These are phyloP conservation scores for Saccharomyces hybrid DNA, from an alignment of 1,139 yeast genomes.

Conservation along the genomic window DNA sequence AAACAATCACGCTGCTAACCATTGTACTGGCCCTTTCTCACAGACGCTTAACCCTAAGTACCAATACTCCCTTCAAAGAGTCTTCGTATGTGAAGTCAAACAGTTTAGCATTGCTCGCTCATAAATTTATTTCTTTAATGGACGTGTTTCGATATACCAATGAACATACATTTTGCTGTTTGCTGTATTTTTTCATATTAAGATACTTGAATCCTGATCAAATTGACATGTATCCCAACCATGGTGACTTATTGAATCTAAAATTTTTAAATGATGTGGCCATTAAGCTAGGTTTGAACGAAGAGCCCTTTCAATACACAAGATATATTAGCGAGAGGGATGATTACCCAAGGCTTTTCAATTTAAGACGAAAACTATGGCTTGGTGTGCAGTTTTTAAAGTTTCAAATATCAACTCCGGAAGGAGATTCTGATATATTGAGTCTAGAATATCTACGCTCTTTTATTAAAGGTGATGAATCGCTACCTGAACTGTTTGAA, in stretches of 20 bases:
- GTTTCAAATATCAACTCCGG: constrained; percentile 10
- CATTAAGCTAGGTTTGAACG: constrained; percentile 14
- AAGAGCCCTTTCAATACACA: constrained; percentile 15
- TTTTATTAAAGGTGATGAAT: constrained; percentile 7
- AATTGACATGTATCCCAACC: constrained; percentile 8
- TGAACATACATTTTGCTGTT: constrained; percentile 15
- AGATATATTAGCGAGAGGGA: constrained; percentile 8
- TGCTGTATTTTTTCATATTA: constrained; percentile 14
- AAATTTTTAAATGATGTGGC: constrained; percentile 14
- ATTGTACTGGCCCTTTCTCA: constrained; percentile 12
- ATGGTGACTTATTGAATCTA: constrained; percentile 10
- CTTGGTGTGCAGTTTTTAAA: constrained; percentile 16
- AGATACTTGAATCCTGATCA: constrained; percentile 15
- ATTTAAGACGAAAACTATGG: constrained; percentile 18
- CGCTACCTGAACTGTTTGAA: constrained; percentile 2
- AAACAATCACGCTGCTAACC: constrained; percentile 11
- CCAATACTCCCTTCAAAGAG: neutral
- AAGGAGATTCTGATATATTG: constrained; percentile 10
- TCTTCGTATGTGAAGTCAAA: constrained; percentile 1
- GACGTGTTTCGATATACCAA: constrained; percentile 18
- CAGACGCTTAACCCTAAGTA: constrained; percentile 3
- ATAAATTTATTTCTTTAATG: constrained; percentile 14
- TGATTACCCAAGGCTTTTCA: constrained; percentile 6
- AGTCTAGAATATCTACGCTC: constrained; percentile 10
- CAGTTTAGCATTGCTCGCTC: constrained; percentile 3